Percentiles rank a stretch among this genome's conserved stretches.
These are phyloP conservation scores for Selaginella tamariscina DNA, from an alignment of 75 land plant species.

Conservation along the genomic window DNA sequence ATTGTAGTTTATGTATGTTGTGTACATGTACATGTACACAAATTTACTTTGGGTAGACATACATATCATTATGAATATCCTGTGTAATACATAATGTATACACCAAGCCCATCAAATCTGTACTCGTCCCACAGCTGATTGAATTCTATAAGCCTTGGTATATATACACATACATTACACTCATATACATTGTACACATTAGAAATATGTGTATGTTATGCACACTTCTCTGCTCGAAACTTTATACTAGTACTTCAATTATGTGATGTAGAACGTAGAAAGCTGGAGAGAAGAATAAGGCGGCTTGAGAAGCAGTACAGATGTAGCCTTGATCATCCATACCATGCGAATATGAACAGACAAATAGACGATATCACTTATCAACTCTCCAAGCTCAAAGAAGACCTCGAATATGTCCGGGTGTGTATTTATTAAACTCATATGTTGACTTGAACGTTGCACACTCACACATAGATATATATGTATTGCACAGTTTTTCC, in stretches of 20 bases:
- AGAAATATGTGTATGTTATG: constrained; percentile 1
- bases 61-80: no score
- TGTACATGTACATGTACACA: no score
- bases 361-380: constrained; percentile 31
- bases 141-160: no score
- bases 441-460: background rate
- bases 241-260: background rate
- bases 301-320: constrained; percentile 80
- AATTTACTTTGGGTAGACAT: no score
- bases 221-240: background rate
- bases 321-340: constrained; percentile 35
- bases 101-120: no score
- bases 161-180: no score
- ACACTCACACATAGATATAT: no score
- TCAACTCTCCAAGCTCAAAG: constrained; percentile 66
- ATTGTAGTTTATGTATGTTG: no score
- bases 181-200: background rate
- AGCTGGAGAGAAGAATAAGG: constrained; percentile 82
- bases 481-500: constrained; percentile 86
- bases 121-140: no score
- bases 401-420: constrained; percentile 95
- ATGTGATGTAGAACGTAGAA: constrained; percentile 97
- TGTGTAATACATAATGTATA: no score
- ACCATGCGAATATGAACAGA: constrained; percentile 25
- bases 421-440: constrained; percentile 32